Conservation (phyloP, 257 asterid genomes). For the Lycium ferocissimum region DNA sequence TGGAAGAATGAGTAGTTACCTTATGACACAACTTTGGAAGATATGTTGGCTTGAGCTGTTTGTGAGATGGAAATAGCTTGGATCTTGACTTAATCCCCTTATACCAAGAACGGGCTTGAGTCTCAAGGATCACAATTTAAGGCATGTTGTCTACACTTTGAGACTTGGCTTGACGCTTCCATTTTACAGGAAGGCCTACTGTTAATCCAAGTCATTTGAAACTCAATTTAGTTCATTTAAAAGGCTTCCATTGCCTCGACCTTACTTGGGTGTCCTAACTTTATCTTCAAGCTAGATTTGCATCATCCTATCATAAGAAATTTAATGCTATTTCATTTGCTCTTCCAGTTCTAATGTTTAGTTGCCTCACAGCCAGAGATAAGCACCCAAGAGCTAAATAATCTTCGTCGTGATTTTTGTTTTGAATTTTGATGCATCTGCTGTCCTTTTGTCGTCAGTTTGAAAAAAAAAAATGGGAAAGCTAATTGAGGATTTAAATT, state of each 20-base stretch:
- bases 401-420: background rate
- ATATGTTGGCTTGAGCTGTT: background rate
- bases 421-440: slow-evolving; percentile 17
- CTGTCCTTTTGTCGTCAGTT: slow-evolving; percentile 9
- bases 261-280: slow-evolving; percentile 11
- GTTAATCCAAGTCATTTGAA: slow-evolving; percentile 8
- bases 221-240: slow-evolving; percentile 14
- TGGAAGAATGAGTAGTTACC: slow-evolving; percentile 3
- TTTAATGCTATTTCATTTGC: slow-evolving; percentile 12
- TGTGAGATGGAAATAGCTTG: background rate
- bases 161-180: background rate
- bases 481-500: background rate
- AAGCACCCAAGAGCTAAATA: slow-evolving; percentile 12
- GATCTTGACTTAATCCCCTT: background rate
- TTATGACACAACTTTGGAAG: slow-evolving; percentile 8
- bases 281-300: slow-evolving; percentile 17
- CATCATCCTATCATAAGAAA: background rate
- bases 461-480: background rate
- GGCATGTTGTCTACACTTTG: slow-evolving; percentile 23
- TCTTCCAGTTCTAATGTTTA: slow-evolving; percentile 24
- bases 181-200: slow-evolving; percentile 19
- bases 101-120: background rate
- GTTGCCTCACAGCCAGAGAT: slow-evolving; percentile 15
- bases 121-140: slow-evolving; percentile 23
- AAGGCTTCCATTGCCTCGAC: slow-evolving; percentile 15